These are phyloP conservation scores for Blastocystis sp. DNA, from an alignment of 352 stramenopile genomes.

Conservation along the genomic window DNA sequence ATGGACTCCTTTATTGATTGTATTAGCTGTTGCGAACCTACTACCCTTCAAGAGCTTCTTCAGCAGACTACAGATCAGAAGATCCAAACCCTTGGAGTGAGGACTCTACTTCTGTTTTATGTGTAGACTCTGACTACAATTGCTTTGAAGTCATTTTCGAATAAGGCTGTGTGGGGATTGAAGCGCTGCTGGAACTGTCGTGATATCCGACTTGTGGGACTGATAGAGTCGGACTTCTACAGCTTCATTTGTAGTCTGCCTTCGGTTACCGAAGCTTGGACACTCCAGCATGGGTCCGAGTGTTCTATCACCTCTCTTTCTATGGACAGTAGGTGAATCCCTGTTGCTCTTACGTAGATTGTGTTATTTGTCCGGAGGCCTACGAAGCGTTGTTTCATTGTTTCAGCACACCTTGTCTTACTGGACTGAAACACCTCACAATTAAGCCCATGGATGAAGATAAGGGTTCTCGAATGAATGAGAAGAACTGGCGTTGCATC, in stretches of 20 bases:
- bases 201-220: constrained; percentile 8
- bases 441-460: constrained; percentile 10
- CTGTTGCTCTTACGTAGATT: not conserved
- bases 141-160: constrained; percentile 50
- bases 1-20: constrained; percentile 60
- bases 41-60: constrained; percentile 1
- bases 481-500: constrained; percentile 21
- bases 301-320: not conserved
- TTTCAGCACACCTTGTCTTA: constrained; percentile 29
- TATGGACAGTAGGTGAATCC: constrained; percentile 26
- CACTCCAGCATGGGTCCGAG: not conserved
- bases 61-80: constrained; percentile 47
- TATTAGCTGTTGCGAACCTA: constrained; percentile 55
- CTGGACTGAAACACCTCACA: not conserved
- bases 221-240: constrained; percentile 46
- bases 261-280: constrained; percentile 19
- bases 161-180: constrained; percentile 41
- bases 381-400: constrained; percentile 46
- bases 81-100: constrained; percentile 26
- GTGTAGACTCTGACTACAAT: constrained; percentile 43
- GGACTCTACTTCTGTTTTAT: not conserved
- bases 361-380: constrained; percentile 31
- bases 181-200: constrained; percentile 48
- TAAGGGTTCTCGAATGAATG: constrained; percentile 29
- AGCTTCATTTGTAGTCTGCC: constrained; percentile 51